Evolutionary conservation across 371 early-diverging fungal genomes (phyloP).

Genomic region (Mucor piriformis): DNA sequence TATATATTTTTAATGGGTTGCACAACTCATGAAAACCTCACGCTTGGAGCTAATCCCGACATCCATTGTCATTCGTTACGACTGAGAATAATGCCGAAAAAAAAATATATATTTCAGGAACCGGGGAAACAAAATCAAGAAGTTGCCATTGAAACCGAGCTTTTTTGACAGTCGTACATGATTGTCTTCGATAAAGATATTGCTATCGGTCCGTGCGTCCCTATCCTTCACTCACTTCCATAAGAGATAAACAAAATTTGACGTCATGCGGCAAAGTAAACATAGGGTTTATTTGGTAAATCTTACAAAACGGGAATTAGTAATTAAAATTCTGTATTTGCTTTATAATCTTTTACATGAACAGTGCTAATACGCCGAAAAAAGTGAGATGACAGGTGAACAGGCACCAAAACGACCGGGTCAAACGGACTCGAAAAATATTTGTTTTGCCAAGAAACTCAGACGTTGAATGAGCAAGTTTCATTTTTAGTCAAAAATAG

Average conservation of each 20-base stretch:
- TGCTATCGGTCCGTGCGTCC: no score
- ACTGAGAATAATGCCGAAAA: no score
- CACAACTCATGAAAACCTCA: slow-evolving; percentile 30
- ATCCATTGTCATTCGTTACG: background rate
- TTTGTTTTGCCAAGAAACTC: slow-evolving; percentile 14
- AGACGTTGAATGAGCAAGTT: slow-evolving; percentile 6
- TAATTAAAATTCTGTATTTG: background rate
- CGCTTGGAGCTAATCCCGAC: slow-evolving; percentile 11
- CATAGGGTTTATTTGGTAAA: background rate
- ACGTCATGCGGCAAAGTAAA: background rate
- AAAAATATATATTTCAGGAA: no score
- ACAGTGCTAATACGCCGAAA: background rate
- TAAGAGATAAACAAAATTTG: no score
- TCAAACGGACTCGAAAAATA: background rate
- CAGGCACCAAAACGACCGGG: slow-evolving; percentile 7
- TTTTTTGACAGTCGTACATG: no score
- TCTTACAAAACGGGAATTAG: background rate
- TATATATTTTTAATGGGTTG: slow-evolving; percentile 12
- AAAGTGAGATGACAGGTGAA: slow-evolving; percentile 9
- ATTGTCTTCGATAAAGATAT: no score
- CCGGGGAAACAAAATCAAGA: no score
- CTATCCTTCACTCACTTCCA: no score
- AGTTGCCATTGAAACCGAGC: no score
- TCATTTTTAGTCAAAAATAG: slow-evolving; percentile 9
- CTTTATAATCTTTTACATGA: background rate